Percentiles rank a stretch among this genome's conserved stretches.
Evolutionary conservation across 75 land plant species (phyloP).

Genomic region (Pseudotsuga menziesii): DNA sequence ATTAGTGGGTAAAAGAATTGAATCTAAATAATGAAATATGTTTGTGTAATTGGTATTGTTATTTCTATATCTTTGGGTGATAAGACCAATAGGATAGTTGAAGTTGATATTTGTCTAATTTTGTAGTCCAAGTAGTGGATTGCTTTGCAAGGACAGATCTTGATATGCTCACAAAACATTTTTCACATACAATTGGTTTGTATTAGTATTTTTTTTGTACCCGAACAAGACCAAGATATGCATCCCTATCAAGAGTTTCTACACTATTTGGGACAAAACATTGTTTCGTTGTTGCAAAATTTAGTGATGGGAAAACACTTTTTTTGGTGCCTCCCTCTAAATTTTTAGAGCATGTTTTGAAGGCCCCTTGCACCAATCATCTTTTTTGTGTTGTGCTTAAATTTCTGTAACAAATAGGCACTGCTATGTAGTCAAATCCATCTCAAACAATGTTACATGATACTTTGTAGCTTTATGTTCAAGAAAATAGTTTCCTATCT

Average conservation of each 20-base stretch:
- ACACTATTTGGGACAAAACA: no score
- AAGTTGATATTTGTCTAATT: neutral
- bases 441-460: no score
- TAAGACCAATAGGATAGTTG: neutral
- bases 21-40: neutral
- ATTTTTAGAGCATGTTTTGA: constrained; percentile 66
- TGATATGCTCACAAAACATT: constrained; percentile 75
- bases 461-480: constrained; percentile 15
- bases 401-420: constrained; percentile 22
- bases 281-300: constrained; percentile 87
- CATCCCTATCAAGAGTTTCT: constrained; percentile 85
- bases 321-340: constrained; percentile 95
- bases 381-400: constrained; percentile 85
- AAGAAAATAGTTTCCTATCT: constrained; percentile 14
- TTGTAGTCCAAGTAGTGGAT: constrained; percentile 49
- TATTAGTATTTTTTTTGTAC: constrained; percentile 81
- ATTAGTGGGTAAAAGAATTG: constrained; percentile 31
- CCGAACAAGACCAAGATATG: constrained; percentile 77
- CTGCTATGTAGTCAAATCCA: no score
- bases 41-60: neutral
- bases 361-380: constrained; percentile 62
- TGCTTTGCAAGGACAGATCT: constrained; percentile 82
- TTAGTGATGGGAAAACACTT: constrained; percentile 75
- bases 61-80: neutral
- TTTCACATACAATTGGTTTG: constrained; percentile 68